phyloP scores from a whole-genome alignment of 164 flowering plant genomes.

The Piper longum region DNA sequence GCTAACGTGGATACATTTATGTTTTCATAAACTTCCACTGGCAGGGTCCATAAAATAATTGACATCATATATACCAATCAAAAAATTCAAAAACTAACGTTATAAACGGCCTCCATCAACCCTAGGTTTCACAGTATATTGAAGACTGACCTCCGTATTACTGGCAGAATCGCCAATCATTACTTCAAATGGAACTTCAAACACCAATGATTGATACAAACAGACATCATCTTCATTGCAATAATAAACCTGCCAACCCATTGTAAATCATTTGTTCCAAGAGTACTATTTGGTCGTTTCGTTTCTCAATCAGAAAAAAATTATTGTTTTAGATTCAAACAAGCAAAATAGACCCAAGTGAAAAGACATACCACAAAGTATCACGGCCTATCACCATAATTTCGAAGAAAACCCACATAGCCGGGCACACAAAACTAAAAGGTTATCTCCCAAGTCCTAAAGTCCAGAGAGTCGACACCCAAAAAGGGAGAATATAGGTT shows the following conservation, averaged over 20 bases:
- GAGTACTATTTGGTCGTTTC: not conserved
- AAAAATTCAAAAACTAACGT: not conserved
- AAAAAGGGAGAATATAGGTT: too few species aligned
- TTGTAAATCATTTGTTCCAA: not conserved
- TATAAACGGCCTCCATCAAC: constrained; percentile 1
- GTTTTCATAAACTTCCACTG: not conserved
- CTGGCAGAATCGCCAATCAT: constrained; percentile 18
- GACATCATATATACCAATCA: too few species aligned
- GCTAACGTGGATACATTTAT: not conserved
- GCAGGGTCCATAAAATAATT: not conserved
- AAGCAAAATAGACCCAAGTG: too few species aligned
- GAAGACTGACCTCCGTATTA: constrained; percentile 37
- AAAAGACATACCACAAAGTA: too few species aligned
- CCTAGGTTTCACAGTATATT: constrained; percentile 50
- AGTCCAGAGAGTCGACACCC: too few species aligned
- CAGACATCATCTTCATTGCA: constrained; percentile 96
- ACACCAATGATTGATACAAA: constrained; percentile 55
- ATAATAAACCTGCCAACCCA: constrained; percentile 60
- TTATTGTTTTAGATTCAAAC: too few species aligned
- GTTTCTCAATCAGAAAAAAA: not conserved
- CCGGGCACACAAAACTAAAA: too few species aligned
- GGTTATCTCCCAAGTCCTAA: too few species aligned
- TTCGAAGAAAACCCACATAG: too few species aligned
- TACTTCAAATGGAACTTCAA: constrained; percentile 67
- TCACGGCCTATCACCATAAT: too few species aligned